Conservation (phyloP, 176 grass and related monocot species). For the bread wheat (Triticum aestivum) region IWGSC_CS_RefSeq_v2.1 NC_057807.1:75411388-75411887, state of each 20-base stretch:
- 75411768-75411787: too few relatives aligned
- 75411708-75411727: too few relatives aligned
- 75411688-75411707: too few relatives aligned
- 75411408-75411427: conserved; percentile 5
- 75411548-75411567: conserved; percentile 29
- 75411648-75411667: too few relatives aligned
- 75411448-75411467: not conserved
- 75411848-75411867: too few relatives aligned
- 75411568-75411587: conserved; percentile 12
- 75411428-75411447: conserved; percentile 19
- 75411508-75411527: not conserved
- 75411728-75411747: too few relatives aligned
- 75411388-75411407: not conserved
- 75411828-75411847: too few relatives aligned
- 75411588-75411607: not conserved
- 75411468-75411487: conserved; percentile 11
- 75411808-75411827: too few relatives aligned
- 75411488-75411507: conserved; percentile 30
- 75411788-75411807: too few relatives aligned
- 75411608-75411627: not conserved
- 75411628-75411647: not conserved
- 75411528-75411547: not conserved
- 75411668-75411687: too few relatives aligned
- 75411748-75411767: too few relatives aligned
- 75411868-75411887: too few relatives aligned